Evolutionary conservation across 495 filamentous ascomycete genomes (phyloP).

Genomic region (Hypoxylon lienhwacheense): DNA sequence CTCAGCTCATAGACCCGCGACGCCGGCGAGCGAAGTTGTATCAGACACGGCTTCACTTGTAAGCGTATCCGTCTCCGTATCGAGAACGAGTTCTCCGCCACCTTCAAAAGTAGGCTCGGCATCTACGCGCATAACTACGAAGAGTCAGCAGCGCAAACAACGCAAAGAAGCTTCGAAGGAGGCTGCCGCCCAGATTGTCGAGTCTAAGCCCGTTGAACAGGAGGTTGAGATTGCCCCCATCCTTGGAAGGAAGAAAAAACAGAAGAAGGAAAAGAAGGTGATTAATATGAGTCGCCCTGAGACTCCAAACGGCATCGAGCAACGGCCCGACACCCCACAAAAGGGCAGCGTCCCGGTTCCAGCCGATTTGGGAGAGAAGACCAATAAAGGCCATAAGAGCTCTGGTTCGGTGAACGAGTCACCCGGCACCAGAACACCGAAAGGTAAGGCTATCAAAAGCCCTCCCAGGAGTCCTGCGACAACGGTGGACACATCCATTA

Average conservation of each 20-base stretch:
- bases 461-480: slow-evolving; percentile 28
- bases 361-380: slow-evolving; percentile 13
- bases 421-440: slow-evolving; percentile 21
- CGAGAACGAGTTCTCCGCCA: slow-evolving; percentile 78
- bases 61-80: slow-evolving; percentile 75
- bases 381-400: slow-evolving; percentile 4
- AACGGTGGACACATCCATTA: slow-evolving; percentile 39
- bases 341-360: slow-evolving; percentile 19
- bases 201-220: slow-evolving; percentile 57
- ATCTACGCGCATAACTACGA: slow-evolving; percentile 76
- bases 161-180: slow-evolving; percentile 71
- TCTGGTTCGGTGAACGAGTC: slow-evolving; percentile 25
- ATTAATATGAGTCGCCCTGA: slow-evolving; percentile 36
- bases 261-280: slow-evolving; percentile 67
- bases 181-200: slow-evolving; percentile 51
- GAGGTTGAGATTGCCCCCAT: slow-evolving; percentile 76
- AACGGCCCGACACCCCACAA: slow-evolving; percentile 18
- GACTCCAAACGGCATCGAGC: slow-evolving; percentile 29
- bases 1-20: slow-evolving; percentile 66
- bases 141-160: slow-evolving; percentile 89
- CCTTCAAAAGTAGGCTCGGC: slow-evolving; percentile 72
- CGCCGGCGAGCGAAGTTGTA: slow-evolving; percentile 72
- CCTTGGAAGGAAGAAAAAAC: slow-evolving; percentile 85
- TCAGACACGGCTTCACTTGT: slow-evolving; percentile 78
- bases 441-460: slow-evolving; percentile 21